Base-by-base conservation (phyloP, 768 basidiomycete genomes). In the Tephrocybe sp. region DNA sequence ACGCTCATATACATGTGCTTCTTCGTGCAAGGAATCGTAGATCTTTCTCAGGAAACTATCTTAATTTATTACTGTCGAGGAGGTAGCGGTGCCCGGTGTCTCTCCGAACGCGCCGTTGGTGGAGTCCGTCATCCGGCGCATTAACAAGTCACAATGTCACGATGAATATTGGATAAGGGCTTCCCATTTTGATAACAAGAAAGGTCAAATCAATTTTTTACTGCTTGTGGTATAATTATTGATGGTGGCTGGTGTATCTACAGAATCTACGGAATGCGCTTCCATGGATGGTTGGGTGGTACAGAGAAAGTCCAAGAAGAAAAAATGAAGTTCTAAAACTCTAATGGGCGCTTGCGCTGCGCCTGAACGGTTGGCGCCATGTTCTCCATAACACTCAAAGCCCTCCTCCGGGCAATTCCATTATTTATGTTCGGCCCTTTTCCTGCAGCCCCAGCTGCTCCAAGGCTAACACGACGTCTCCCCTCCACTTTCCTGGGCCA, bases 21-120 rank as follows among this genome's bases (percentile, higher is more conserved):
- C 12, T 47, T 30, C 20, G 5, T 11, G 43, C 18, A 14, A 48
- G 26, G 3, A 17, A 58, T 53, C 30, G 18, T 26, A 36, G 25
- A 51, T 48, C 20, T 32, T 37, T 45, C 53, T 40, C 17, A 42
- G 38, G 33, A 48, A 49, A 20, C n/a, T 24, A 14, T 32, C 43
- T 18, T 25, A n/a, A 46, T 32, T 48, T 15, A 30, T 12, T n/a
- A 17, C 18, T 34, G 12, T 47, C 42, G 41, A 56, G 52, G 53
- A 40, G 55, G 43, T 42, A 45, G 28, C 48, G 59, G 57, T 57
- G 53, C 56, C 57, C 54, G 57, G 55, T 49, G 58, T 59, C 43
- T 60, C 42, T 18, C 50, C 45, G 47, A 36, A 34, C 34, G 36
- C 47, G 23, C 43, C 50, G 39, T 41, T 30, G 12, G 38, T 46